phyloP scores from a whole-genome alignment of 176 grass and related monocot species.

The Carex littledalei region DNA sequence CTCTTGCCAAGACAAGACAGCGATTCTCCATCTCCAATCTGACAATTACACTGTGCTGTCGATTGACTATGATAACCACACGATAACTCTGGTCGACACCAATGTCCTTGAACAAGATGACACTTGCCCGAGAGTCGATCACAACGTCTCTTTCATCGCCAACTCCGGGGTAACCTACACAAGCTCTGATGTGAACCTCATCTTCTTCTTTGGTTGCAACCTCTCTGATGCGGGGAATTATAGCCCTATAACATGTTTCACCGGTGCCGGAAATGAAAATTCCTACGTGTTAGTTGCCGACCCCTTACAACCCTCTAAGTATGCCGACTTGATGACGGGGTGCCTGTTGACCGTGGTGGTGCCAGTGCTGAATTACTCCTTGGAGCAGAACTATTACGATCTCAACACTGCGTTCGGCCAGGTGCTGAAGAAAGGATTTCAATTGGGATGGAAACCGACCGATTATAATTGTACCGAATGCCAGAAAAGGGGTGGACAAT shows the following conservation, averaged over 20 bases:
- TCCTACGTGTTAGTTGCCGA: neutral
- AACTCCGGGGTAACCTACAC: neutral
- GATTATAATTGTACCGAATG: neutral
- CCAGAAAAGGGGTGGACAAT: neutral
- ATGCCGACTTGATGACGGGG: neutral
- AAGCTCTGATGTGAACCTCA: neutral
- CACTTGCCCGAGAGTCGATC: neutral
- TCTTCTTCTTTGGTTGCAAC: neutral
- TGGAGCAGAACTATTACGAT: neutral
- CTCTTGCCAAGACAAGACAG: neutral
- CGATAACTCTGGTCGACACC: slow-evolving; percentile 1
- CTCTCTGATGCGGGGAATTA: accelerated
- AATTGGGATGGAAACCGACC: slow-evolving; percentile 6
- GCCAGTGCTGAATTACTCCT: neutral
- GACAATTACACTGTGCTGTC: neutral
- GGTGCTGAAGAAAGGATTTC: neutral
- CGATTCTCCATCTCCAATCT: neutral
- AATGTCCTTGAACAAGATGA: neutral
- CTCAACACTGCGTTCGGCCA: neutral
- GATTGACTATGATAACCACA: neutral
- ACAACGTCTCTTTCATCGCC: slow-evolving; percentile 10
- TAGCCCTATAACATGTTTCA: neutral
- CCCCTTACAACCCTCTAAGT: neutral
- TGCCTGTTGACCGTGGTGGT: neutral
- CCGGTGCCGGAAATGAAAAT: neutral